Evolutionary conservation across 768 basidiomycete genomes (phyloP), one percentile per base, ranked within the genome.

Genomic region (Russula emetica): DNA sequence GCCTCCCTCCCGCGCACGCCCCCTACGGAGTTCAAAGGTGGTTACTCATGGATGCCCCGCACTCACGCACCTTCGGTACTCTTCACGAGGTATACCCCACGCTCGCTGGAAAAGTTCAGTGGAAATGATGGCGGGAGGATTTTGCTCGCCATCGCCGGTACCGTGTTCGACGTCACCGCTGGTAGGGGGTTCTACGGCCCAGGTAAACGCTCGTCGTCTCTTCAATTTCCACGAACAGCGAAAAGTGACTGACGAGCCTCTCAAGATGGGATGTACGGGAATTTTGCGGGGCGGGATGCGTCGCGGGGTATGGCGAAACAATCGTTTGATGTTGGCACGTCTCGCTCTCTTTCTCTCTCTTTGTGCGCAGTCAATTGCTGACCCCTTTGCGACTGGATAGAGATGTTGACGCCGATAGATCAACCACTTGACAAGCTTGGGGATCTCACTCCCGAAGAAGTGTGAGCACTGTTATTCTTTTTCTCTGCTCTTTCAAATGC

Each of bases 301-400:
- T 95, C 93, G 20, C 80, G 95, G 42, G 96, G 96, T 7, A 95
- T 98, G 92, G 96, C 96, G 9, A 97, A 95, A 76, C 95, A 98
- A 76, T 96, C 94, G 3, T 98, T 97, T 68, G 95, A 96, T 55
- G 28, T 78, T n/a, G 92, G 94, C 92, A 70, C 57, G 87, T 18
- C 11, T 18, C 32, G 22, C 40, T 7, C 10, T n/a, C n/a, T n/a
- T n/a, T n/a, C n/a, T 30, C n/a, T 71, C 40, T 11, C 58, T 11
- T 40, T 28, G 32, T 26, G 47, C 38, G 5, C 44, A 14, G 24
- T 68, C 64, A 50, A 57, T 54, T 14, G 49, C 53, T 49, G 34
- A 57, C 36, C 22, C 14, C 5, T 61, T 45, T 38, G 26, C n/a
- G n/a, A 32, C 14, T 20, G 7, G 2, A 45, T 71, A 90, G 95